Conservation (phyloP, 768 basidiomycete species). For the Kockovaella imperatae region DNA sequence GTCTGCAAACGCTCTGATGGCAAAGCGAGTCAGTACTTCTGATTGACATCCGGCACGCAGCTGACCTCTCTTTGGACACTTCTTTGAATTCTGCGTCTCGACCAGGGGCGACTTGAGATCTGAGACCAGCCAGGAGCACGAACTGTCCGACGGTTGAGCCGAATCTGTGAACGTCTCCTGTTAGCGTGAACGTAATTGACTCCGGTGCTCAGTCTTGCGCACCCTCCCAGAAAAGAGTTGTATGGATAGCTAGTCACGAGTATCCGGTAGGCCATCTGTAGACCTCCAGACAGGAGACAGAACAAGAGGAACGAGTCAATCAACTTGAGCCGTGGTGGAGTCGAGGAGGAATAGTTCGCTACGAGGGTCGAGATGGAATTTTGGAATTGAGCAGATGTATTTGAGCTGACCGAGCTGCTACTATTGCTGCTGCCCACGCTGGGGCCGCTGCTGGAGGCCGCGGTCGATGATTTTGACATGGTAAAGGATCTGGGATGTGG, state of each 20-base stretch:
- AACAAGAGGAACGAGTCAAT: slow-evolving; percentile 89
- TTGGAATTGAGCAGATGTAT: slow-evolving; percentile 14
- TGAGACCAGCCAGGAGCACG: slow-evolving; percentile 82
- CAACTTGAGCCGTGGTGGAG: slow-evolving; percentile 79
- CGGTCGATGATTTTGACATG: not conserved
- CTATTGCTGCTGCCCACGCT: too few relatives aligned
- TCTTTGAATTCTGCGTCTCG: slow-evolving; percentile 58
- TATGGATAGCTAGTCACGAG: slow-evolving; percentile 89
- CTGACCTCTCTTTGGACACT: slow-evolving; percentile 86
- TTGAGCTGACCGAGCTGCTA: not conserved
- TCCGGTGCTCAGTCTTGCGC: slow-evolving; percentile 43
- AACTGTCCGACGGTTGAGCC: slow-evolving; percentile 92
- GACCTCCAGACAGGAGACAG: slow-evolving; percentile 79
- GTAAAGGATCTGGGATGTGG: not conserved
- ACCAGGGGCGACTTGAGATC: slow-evolving; percentile 78
- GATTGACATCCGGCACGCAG: slow-evolving; percentile 5
- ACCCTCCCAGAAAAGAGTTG: slow-evolving; percentile 97
- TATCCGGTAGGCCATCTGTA: slow-evolving; percentile 86
- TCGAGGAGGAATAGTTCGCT: slow-evolving; percentile 60
- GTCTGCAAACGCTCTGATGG: slow-evolving; percentile 83
- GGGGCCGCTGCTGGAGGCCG: not conserved
- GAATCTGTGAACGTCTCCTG: slow-evolving; percentile 54
- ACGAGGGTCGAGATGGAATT: slow-evolving; percentile 30
- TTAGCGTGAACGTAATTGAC: not conserved
- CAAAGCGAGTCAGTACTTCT: not conserved